Conservation (phyloP, 2,329 filamentous ascomycete species). For the Cladophialophora immunda region DNA sequence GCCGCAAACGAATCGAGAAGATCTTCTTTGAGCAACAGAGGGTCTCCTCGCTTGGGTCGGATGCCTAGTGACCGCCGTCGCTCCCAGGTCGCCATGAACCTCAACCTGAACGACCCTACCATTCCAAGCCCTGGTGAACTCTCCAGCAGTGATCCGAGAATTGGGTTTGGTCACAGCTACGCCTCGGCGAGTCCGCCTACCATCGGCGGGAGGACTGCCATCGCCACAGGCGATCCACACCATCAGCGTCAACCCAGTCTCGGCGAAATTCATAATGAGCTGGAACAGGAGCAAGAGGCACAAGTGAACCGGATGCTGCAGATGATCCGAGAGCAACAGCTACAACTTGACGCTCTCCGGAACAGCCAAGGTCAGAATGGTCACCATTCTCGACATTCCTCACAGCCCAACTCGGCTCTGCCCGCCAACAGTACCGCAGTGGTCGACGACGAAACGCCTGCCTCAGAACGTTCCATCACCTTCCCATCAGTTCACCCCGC, state of each 20-base stretch:
- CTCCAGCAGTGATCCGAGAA: constrained; percentile 49
- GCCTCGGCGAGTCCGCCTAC: constrained; percentile 55
- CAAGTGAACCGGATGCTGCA: constrained; percentile 62
- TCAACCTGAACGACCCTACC: constrained; percentile 51
- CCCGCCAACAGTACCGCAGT: constrained; percentile 49
- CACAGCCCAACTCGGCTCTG: constrained; percentile 39
- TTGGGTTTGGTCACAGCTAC: constrained; percentile 48
- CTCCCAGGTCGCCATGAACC: constrained; percentile 51
- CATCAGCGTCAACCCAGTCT: constrained; percentile 58
- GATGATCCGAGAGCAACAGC: constrained; percentile 59
- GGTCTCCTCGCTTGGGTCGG: constrained; percentile 44
- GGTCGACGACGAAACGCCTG: constrained; percentile 54
- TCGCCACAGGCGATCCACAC: constrained; percentile 56
- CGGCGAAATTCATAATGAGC: constrained; percentile 60
- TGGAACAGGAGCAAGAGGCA: constrained; percentile 61
- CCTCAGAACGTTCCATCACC: constrained; percentile 52
- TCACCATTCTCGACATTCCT: constrained; percentile 17
- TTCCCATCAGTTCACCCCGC: constrained; percentile 48
- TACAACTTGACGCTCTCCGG: constrained; percentile 52
- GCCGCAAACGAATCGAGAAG: constrained; percentile 71
- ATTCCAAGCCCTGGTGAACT: constrained; percentile 49
- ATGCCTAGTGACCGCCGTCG: constrained; percentile 52
- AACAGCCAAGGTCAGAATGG: constrained; percentile 44
- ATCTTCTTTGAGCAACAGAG: constrained; percentile 49
- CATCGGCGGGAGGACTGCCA: constrained; percentile 52